Conservation (phyloP, 176 grass and related monocot genomes). For the Triticum timopheevii region DNA sequence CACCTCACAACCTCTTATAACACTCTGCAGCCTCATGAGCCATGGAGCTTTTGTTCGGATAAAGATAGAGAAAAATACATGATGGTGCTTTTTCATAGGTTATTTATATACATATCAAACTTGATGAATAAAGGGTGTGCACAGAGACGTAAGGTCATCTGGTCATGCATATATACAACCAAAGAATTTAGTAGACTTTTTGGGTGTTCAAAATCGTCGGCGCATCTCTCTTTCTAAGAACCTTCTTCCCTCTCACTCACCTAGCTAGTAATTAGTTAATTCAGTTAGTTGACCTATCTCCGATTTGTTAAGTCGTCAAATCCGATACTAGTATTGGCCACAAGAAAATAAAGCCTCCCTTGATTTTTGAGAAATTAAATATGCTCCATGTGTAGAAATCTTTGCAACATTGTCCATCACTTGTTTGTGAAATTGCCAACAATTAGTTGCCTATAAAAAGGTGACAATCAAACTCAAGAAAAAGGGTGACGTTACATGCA, state of each 20-base stretch:
- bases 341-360: too few species aligned
- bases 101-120: too few species aligned
- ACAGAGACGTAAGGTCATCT: not conserved
- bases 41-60: too few species aligned
- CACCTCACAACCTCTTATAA: too few species aligned
- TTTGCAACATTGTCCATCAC: not conserved
- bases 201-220: not conserved
- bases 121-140: not conserved
- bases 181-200: not conserved
- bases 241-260: constrained; percentile 27
- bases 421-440: not conserved
- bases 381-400: not conserved
- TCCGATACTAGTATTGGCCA: too few species aligned
- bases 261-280: not conserved
- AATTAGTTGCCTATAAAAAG: not conserved
- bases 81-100: too few species aligned
- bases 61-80: too few species aligned
- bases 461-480: not conserved
- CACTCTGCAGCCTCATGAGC: too few species aligned
- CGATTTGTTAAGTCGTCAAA: too few species aligned
- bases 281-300: not conserved
- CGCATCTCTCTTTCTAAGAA: constrained; percentile 33
- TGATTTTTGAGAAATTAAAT: too few species aligned
- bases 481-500: not conserved
- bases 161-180: not conserved